Conservation (phyloP, 2,329 filamentous ascomycete species). For the Calonectria pseudoreteaudii region DNA sequence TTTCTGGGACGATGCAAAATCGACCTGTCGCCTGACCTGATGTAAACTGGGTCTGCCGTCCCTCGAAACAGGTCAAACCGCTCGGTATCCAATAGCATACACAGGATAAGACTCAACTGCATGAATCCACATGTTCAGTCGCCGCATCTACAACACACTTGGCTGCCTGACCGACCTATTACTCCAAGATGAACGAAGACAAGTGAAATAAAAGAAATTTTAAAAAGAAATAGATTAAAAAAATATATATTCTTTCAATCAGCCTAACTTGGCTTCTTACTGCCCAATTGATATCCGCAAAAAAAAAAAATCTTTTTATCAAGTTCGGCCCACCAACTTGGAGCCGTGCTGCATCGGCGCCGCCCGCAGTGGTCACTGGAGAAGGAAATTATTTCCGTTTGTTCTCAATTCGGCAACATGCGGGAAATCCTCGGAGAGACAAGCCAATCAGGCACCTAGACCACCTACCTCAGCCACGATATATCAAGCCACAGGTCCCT, state of each 20-base stretch:
- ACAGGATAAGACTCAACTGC: not conserved
- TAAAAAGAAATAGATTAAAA: not conserved
- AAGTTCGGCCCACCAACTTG: not conserved
- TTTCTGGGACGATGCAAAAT: constrained; percentile 8
- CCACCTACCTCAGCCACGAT: not conserved
- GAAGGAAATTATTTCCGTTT: not conserved
- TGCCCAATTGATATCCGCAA: not conserved
- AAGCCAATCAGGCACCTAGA: not conserved
- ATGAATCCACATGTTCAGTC: not conserved
- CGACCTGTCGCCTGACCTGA: not conserved
- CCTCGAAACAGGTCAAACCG: not conserved
- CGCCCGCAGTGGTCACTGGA: not conserved
- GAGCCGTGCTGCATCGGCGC: not conserved
- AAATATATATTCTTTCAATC: not conserved
- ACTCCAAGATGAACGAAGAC: not conserved
- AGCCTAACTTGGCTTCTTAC: not conserved
- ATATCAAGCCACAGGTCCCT: not conserved
- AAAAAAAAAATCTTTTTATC: not conserved
- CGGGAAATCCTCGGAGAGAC: not conserved
- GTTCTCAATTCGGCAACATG: not conserved
- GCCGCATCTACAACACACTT: not conserved
- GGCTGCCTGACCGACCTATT: not conserved
- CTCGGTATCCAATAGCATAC: not conserved
- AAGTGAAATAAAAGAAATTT: not conserved
- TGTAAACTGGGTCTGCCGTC: not conserved